These are phyloP conservation scores for Auricularia cornea DNA, from an alignment of 768 basidiomycete species.

Conservation along the genomic window DNA sequence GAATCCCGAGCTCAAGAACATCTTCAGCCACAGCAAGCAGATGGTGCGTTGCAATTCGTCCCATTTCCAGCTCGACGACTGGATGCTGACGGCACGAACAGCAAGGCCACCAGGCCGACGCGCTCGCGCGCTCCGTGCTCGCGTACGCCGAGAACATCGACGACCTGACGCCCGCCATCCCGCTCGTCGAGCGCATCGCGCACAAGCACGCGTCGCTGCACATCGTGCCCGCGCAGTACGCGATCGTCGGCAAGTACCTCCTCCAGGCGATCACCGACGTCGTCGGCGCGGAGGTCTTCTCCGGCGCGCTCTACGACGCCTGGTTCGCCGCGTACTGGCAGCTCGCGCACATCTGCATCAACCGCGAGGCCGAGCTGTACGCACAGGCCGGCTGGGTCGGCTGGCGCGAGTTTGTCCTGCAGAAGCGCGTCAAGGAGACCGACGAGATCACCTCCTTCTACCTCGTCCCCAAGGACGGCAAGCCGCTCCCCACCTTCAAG, in stretches of 20 bases:
- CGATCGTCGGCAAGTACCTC: slow-evolving; percentile 15
- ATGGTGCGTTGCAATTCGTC: background rate
- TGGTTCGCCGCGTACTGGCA: slow-evolving; percentile 15
- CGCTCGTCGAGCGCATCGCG: slow-evolving; percentile 13
- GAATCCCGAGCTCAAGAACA: slow-evolving; percentile 5
- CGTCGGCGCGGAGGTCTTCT: slow-evolving; percentile 12
- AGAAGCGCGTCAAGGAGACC: background rate
- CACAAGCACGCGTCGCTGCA: slow-evolving; percentile 16
- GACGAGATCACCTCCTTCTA: background rate
- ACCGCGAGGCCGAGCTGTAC: slow-evolving; percentile 1
- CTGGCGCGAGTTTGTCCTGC: background rate
- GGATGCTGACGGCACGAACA: background rate
- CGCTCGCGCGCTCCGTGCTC: slow-evolving; percentile 13
- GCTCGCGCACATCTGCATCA: slow-evolving; percentile 2
- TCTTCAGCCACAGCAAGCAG: slow-evolving; percentile 10
- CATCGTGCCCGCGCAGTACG: slow-evolving; percentile 12
- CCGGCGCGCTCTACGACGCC: slow-evolving; percentile 12
- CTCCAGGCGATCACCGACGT: slow-evolving; percentile 13
- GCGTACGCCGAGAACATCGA: slow-evolving; percentile 17
- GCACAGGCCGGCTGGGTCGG: background rate
- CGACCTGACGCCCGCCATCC: slow-evolving; percentile 11
- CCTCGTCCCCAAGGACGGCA: background rate
- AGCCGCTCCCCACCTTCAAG: background rate
- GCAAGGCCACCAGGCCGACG: slow-evolving; percentile 9
- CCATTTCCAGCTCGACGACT: background rate